Base-by-base conservation (phyloP, 345 rosid species). In the Pugionium cornutum region DNA sequence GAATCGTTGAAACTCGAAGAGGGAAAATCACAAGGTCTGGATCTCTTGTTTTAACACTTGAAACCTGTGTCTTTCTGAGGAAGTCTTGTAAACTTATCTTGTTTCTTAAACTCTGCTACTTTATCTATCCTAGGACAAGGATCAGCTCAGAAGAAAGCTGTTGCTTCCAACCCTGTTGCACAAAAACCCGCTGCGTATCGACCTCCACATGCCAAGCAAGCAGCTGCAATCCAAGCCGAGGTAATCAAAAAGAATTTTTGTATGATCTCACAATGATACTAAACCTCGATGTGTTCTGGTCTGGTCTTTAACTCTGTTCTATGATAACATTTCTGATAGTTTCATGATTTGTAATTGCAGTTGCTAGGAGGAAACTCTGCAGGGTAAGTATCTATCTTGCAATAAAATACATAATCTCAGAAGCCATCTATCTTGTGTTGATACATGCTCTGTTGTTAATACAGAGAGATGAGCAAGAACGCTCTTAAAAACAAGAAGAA, bases 181-280 rank as follows among this genome's bases (percentile, higher is more conserved):
- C 79, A 81, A 57, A 92, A 85, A 83, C 94, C 95, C n/a, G 86
- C 88, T 57, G 96, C 92, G 43, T 88, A 92, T 81, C 90, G 87
- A 51, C 98, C 98, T 58, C 98, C 97, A 0, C 90, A 88, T 74
- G 95, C 98, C 46, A 92, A 88, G 72, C 72, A 75, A 5, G 89
- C 95, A 35, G 98, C 87, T 1, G 83, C 83, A 30, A 56, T 84
- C 71, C 92, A 84, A 76, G 92, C 95, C n/a, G 83, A 89, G 98
- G 98, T 92, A 88, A 26, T 18, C n/a, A 9, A 52, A 62, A 49
- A 29, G 4, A 40, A 29, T 40, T 40, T 31, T 11, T 51, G 58
- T 29, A 28, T 50, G 58, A 6, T 28, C 39, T 63, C 57, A 31
- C 26, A 37, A 6, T 29, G 27, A 37, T 42, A 42, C 50, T 29